A percentile compares a stretch with the other conserved stretches of the same genome.
phyloP scores from a whole-genome alignment of 108 stramenopile species.

The Fistulifera pelliculosa region DNA sequence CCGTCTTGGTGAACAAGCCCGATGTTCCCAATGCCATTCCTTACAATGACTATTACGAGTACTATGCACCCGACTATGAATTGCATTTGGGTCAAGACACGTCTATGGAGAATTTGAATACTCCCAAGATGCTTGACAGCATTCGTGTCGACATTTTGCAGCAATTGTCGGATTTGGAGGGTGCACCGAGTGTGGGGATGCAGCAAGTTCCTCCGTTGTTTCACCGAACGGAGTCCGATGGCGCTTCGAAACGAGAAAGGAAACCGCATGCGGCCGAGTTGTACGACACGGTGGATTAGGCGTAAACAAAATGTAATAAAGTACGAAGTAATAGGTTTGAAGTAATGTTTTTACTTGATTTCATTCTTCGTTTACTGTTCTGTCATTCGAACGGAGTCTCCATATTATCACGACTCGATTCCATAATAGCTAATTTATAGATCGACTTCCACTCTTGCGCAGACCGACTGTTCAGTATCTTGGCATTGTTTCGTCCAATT shows the following conservation, averaged over 20 bases:
- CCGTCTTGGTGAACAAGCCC: conserved; percentile 65
- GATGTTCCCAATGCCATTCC: conserved; percentile 89
- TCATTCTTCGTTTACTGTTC: too few relatives aligned
- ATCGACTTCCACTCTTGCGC: conserved; percentile 24
- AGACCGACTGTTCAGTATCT: conserved; percentile 28
- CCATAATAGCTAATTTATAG: conserved; percentile 12
- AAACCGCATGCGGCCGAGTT: conserved; percentile 43
- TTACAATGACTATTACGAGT: conserved; percentile 99
- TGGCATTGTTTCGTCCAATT: conserved; percentile 49
- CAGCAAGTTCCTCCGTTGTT: conserved; percentile 85
- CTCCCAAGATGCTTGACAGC: conserved; percentile 43
- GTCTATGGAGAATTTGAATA: conserved; percentile 81
- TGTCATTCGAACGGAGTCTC: too few relatives aligned
- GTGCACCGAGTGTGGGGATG: conserved; percentile 90
- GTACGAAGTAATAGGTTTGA: too few relatives aligned
- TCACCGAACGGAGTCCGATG: conserved; percentile 34
- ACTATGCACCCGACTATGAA: conserved; percentile 96
- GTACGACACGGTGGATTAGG: conserved; percentile 38
- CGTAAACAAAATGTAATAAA: too few relatives aligned
- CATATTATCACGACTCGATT: too few relatives aligned
- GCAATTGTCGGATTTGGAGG: conserved; percentile 72
- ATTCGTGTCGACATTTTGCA: conserved; percentile 75
- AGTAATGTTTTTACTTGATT: too few relatives aligned
- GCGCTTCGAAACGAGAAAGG: conserved; percentile 22
- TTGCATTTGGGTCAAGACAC: conserved; percentile 87